Base-by-base conservation (phyloP, 768 basidiomycete genomes). In the Auricularia sp. region DNA sequence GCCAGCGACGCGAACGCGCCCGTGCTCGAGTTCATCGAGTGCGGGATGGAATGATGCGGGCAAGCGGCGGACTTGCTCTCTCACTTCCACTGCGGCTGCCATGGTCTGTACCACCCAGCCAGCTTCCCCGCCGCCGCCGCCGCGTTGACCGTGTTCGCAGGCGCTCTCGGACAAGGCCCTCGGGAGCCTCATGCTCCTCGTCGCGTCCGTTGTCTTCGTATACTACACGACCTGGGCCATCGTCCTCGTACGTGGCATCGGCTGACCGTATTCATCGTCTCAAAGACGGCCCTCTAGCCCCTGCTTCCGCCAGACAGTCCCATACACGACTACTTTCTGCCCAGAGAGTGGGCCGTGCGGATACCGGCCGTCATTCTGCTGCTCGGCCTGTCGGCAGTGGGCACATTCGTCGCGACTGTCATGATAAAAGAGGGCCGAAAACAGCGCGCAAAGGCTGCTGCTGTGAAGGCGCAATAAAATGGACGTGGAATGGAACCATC, bases 141-240 rank as follows among this genome's bases (percentile, higher is more conserved):
- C 14, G 36, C 45, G 63, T 65, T 65, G 66, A 62, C 36, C 61
- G 66, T 62, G n/a, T 14, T 34, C n/a, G 13, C 65, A 96, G 94
- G 87, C 84, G 47, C 73, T 82, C 69, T 89, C 87, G 69, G 94
- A 97, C 77, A 94, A 90, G 78, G 78, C 81, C 54, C 76, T 94
- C 10, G 94, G 94, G 62, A 84, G 87, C 36, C 69, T 78, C 54
- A 92, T 96, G 89, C 83, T 97, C 72, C 79, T 90, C 67, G 80
- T 83, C 67, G 92, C 92, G 39, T 82, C 84, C 5, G 74, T 85
- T 54, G 83, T 90, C 44, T 96, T 96, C 77, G 77, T 82, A 10
- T 98, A 98, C 74, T 98, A 98, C 75, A 94, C 95, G 1, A 80
- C 83, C 34, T 98, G 95, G 95, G 87, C 94, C 14, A 81, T 97